phyloP scores from a whole-genome alignment of 176 grass and related monocot species.

The Eleusine coracana region DNA sequence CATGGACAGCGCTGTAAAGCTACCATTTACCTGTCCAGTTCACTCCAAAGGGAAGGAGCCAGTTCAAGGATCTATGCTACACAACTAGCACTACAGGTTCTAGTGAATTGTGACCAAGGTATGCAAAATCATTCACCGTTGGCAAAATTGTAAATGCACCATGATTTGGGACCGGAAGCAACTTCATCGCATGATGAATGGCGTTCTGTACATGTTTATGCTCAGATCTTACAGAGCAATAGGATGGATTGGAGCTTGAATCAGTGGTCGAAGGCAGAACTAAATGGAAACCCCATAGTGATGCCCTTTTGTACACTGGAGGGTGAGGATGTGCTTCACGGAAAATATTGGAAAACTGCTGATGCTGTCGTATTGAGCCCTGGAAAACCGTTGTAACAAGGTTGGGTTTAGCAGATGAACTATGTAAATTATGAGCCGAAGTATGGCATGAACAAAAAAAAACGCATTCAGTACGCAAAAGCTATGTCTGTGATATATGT shows the following conservation, averaged over 20 bases:
- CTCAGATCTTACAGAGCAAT: constrained; percentile 29
- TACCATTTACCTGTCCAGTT: constrained; percentile 35
- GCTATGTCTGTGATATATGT: background rate
- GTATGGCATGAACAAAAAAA: background rate
- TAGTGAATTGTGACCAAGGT: background rate
- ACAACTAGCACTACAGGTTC: background rate
- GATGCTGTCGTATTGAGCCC: constrained; percentile 3
- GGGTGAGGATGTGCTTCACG: background rate
- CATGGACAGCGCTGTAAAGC: constrained; percentile 40
- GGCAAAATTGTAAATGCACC: constrained; percentile 14
- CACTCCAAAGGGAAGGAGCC: background rate
- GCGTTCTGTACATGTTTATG: constrained; percentile 35
- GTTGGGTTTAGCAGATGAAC: constrained; percentile 4
- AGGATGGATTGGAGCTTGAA: background rate
- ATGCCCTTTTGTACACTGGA: background rate
- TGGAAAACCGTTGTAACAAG: constrained; percentile 27
- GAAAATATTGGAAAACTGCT: constrained; percentile 27
- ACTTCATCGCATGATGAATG: background rate
- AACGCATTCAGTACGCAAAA: background rate
- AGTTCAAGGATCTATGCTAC: background rate
- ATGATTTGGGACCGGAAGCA: background rate
- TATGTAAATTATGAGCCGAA: background rate
- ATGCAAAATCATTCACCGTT: background rate
- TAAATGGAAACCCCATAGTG: constrained; percentile 2
- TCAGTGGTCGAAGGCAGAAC: constrained; percentile 21